These are phyloP conservation scores for Gossypium anomalum DNA, from an alignment of 345 rosid species.

Conservation along the genomic window DNA sequence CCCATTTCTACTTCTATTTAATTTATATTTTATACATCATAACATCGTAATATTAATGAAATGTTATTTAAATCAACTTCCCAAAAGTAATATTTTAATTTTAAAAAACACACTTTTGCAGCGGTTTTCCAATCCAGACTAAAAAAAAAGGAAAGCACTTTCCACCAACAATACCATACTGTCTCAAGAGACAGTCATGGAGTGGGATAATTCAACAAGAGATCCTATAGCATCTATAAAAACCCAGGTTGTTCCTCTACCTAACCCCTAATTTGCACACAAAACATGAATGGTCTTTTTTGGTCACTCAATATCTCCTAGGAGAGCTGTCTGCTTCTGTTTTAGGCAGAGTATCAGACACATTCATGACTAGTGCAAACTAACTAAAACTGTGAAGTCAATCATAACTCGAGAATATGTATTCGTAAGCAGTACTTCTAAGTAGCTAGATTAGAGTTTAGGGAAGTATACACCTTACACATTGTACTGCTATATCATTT, in stretches of 20 bases:
- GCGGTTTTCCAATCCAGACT: too few species aligned
- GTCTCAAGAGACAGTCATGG: neutral
- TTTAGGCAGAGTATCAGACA: too few species aligned
- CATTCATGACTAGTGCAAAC: too few species aligned
- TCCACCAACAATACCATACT: too few species aligned
- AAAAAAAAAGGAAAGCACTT: too few species aligned
- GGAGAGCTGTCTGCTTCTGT: too few species aligned
- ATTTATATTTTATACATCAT: too few species aligned
- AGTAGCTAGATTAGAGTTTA: neutral
- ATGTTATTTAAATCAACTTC: too few species aligned
- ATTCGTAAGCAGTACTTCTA: neutral
- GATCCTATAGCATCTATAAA: neutral
- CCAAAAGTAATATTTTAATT: too few species aligned
- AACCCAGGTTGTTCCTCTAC: neutral
- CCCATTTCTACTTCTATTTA: too few species aligned
- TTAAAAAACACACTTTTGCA: too few species aligned
- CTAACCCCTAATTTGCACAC: neutral
- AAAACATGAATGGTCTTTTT: neutral
- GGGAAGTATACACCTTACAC: neutral
- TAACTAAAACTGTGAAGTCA: neutral
- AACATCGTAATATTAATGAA: too few species aligned
- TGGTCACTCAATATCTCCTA: neutral
- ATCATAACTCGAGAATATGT: neutral
- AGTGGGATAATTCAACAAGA: neutral
- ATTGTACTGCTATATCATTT: neutral